These are phyloP conservation scores for Ceratocystis huliohia DNA, from an alignment of 2,329 filamentous ascomycete genomes.

Conservation along the genomic window DNA sequence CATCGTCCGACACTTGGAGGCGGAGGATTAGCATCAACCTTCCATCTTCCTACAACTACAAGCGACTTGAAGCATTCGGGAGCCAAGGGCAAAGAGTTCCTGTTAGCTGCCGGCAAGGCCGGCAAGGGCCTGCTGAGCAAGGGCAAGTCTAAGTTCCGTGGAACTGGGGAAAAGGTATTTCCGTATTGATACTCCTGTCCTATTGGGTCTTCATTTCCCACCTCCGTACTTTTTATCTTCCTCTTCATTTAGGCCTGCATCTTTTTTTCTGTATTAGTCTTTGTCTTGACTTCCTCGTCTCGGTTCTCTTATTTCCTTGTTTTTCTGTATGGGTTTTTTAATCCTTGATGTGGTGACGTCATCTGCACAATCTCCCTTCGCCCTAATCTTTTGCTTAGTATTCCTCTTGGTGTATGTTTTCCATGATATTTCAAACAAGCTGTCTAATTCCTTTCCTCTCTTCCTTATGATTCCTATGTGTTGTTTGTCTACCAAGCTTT, in stretches of 20 bases:
- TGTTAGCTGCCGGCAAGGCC: constrained; percentile 76
- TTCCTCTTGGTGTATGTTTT: background rate
- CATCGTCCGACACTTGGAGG: constrained; percentile 24
- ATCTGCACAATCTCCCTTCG: background rate
- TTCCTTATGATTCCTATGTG: background rate
- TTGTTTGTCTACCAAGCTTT: too few species aligned
- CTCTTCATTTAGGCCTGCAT: background rate
- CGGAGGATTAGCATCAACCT: constrained; percentile 29
- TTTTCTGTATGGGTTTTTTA: background rate
- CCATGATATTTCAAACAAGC: background rate
- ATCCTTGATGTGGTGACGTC: background rate
- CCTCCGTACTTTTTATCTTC: background rate
- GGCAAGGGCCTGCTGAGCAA: constrained; percentile 76
- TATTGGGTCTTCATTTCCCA: background rate
- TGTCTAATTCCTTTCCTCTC: constrained; percentile 1
- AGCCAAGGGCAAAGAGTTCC: constrained; percentile 73
- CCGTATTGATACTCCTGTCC: constrained; percentile 33
- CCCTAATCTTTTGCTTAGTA: background rate
- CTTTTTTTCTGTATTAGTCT: background rate
- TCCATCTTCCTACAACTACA: constrained; percentile 26
- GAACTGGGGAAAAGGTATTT: constrained; percentile 78
- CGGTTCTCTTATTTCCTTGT: background rate
- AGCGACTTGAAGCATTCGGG: constrained; percentile 42
- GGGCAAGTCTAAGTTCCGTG: constrained; percentile 70
- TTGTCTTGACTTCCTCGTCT: background rate